Base-by-base conservation (phyloP, 257 asterid species). In the Echites panduratus region DNA sequence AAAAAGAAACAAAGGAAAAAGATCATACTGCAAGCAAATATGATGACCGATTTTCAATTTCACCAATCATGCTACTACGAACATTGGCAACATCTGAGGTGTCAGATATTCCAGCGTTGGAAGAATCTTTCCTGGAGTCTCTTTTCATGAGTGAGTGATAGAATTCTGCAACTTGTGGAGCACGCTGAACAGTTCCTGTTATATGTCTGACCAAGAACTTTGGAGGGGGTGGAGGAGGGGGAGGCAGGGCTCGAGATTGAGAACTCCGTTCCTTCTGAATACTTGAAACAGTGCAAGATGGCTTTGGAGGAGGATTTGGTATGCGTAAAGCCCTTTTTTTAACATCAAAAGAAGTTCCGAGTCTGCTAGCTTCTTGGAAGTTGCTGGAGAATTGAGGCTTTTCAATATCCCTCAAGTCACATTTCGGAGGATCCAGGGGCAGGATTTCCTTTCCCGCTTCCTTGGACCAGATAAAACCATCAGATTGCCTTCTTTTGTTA, bases 111-210 rank as follows among this genome's bases (percentile, higher is more conserved):
- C 90, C 96, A 3, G 92, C 85, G 70, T 84, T 89, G 35, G 88
- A 71, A 69, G 93, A 89, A 45, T 93, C 98, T 76, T 90, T 93
- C 78, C 89, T 90, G 6, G 97, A 86, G 61, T 92, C 98, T 75
- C 98, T 87, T 85, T 85, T 92, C 98, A 92, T 90, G 70, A 92
- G 89, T 9, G 97, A 92, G 79, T 92, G 98, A 77, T 92, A 92
- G 53, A 92, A 90, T 83, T 90, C 98, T 2, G 87, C 98, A 2
- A 92, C 96, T 79, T 90, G 91, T 45, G 98, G 98, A 26, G 95
- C 96, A 11, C 97, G 91, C 75, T 89, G 91, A 77, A 92, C 98
- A 45, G 54, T 75, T 71, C 95, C 96, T 0, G 82, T 52, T 47
- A 64, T 71, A 74, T 72, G 73, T 82, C 82, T 86, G 22, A 77